These are phyloP conservation scores for Phytopythium litorale DNA, from an alignment of 352 stramenopile species.

Conservation along the genomic window DNA sequence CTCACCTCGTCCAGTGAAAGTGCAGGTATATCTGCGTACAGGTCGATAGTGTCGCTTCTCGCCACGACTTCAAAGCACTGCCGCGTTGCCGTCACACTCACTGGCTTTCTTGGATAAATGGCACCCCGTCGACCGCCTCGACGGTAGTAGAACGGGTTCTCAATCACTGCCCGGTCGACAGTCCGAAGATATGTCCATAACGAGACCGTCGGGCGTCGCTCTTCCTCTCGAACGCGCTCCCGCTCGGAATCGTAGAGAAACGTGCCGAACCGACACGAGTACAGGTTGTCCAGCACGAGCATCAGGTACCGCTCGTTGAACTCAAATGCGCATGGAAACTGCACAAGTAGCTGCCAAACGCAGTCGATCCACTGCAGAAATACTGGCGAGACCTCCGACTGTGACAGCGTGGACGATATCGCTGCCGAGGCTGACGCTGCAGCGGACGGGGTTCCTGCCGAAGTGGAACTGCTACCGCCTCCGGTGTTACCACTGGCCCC, in stretches of 20 bases:
- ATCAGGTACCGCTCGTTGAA: conserved; percentile 86
- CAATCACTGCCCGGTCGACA: conserved; percentile 52
- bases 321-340: conserved; percentile 82
- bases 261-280: conserved; percentile 85
- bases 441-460: neutral
- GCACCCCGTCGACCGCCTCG: conserved; percentile 37
- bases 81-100: conserved; percentile 47
- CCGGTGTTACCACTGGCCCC: neutral
- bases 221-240: conserved; percentile 49
- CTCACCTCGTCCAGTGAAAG: conserved; percentile 3
- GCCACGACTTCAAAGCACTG: conserved; percentile 44
- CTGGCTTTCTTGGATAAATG: conserved; percentile 21
- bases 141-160: conserved; percentile 73
- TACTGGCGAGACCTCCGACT: conserved; percentile 96
- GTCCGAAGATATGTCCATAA: conserved; percentile 76
- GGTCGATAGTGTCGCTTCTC: conserved; percentile 9
- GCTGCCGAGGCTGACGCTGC: conserved; percentile 1
- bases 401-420: conserved; percentile 15
- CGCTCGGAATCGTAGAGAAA: conserved; percentile 96
- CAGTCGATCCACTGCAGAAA: conserved; percentile 93
- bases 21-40: neutral
- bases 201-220: conserved; percentile 50
- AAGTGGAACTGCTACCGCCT: conserved; percentile 25
- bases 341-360: conserved; percentile 74
- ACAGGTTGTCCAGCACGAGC: conserved; percentile 76